Evolutionary conservation across 2,329 filamentous ascomycete genomes (phyloP).

Genomic region (Cryphonectria carpinicola): DNA sequence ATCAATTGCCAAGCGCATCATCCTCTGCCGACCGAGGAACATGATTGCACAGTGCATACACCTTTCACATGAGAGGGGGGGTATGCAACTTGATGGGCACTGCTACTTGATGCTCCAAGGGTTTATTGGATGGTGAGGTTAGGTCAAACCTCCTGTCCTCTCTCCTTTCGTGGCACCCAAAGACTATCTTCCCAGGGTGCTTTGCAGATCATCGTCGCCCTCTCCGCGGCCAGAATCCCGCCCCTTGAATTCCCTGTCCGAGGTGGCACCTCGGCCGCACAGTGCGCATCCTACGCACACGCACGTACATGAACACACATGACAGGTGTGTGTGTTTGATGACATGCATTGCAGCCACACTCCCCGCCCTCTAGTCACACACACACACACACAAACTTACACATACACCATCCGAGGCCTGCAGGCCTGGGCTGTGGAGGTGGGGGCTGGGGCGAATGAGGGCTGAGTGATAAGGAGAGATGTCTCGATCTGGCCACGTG

Average conservation of each 20-base stretch:
- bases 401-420: neutral
- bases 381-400: neutral
- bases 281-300: neutral
- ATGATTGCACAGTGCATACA: too few species aligned
- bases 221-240: neutral
- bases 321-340: neutral
- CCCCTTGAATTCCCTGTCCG: neutral
- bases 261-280: neutral
- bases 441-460: slow-evolving; percentile 17
- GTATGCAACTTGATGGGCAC: too few species aligned
- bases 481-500: slow-evolving; percentile 22
- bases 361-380: neutral
- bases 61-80: too few species aligned
- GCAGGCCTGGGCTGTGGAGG: neutral
- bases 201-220: neutral
- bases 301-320: neutral
- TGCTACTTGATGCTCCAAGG: too few species aligned
- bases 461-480: slow-evolving; percentile 26
- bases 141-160: neutral
- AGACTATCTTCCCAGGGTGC: neutral
- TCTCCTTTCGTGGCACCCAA: neutral
- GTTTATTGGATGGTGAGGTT: too few species aligned
- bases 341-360: slow-evolving; percentile 2
- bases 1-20: too few species aligned
- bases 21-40: too few species aligned